phyloP scores from a whole-genome alignment of 2,329 filamentous ascomycete genomes.

The Rutstroemia sydowiana region DNA sequence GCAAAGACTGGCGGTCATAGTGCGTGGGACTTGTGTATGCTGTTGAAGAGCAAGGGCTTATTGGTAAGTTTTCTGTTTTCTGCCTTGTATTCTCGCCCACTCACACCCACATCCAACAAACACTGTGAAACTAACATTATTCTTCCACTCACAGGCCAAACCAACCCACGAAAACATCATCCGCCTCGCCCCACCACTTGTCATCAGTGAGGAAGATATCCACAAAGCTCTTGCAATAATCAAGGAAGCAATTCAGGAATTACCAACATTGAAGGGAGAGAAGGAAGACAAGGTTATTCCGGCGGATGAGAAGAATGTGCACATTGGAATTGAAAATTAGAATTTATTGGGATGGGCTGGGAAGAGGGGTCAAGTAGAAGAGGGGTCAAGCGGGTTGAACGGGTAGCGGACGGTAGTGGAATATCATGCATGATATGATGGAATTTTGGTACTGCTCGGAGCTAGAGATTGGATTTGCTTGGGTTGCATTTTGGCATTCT shows the following conservation, averaged over 20 bases:
- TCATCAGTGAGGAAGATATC: slow-evolving; percentile 87
- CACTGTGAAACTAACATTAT: not conserved
- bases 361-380: no score
- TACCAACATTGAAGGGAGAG: slow-evolving; percentile 59
- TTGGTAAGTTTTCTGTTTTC: slow-evolving; percentile 52
- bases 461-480: no score
- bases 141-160: slow-evolving; percentile 62
- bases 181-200: slow-evolving; percentile 88
- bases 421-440: no score
- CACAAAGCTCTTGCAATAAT: slow-evolving; percentile 72
- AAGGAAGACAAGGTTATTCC: slow-evolving; percentile 50
- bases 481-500: no score
- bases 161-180: slow-evolving; percentile 99
- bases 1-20: slow-evolving; percentile 73
- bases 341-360: no score
- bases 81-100: not conserved
- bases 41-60: slow-evolving; percentile 92
- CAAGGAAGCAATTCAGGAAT: slow-evolving; percentile 69
- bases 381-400: no score
- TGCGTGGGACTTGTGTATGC: slow-evolving; percentile 93
- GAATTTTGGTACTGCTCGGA: no score
- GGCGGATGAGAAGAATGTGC: slow-evolving; percentile 52
- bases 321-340: slow-evolving; percentile 33
- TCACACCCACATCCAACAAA: not conserved
- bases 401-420: no score